Evolutionary conservation across 1,284 basidiomycete genomes (phyloP).

Genomic region (Vanrija sp.): DNA sequence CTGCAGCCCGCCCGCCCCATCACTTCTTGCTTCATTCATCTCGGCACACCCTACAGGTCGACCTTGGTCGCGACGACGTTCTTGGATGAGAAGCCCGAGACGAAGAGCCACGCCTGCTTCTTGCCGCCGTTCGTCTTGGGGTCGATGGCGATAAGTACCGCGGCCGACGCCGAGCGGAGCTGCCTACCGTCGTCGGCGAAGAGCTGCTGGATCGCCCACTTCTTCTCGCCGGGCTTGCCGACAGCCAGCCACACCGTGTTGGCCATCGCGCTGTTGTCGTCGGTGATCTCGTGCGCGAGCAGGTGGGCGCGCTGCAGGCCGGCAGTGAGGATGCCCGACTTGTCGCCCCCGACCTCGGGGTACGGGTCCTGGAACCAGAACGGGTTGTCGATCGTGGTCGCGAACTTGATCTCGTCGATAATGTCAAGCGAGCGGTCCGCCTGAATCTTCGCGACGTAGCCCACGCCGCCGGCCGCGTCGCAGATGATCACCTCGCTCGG

Average conservation of each 20-base stretch:
- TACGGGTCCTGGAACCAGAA: slow-evolving; percentile 28
- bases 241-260: slow-evolving; percentile 9
- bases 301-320: slow-evolving; percentile 19
- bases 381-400: slow-evolving; percentile 33
- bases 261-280: background rate
- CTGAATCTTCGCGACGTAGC: slow-evolving; percentile 6
- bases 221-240: slow-evolving; percentile 2
- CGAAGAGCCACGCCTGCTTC: slow-evolving; percentile 29
- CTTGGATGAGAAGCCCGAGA: slow-evolving; percentile 22
- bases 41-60: slow-evolving; percentile 11
- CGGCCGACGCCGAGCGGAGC: slow-evolving; percentile 19
- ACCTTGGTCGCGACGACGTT: slow-evolving; percentile 19
- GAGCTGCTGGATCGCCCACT: slow-evolving; percentile 7
- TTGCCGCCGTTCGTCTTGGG: slow-evolving; percentile 17
- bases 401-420: slow-evolving; percentile 2
- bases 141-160: slow-evolving; percentile 21
- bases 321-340: slow-evolving; percentile 23
- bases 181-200: slow-evolving; percentile 24
- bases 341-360: slow-evolving; percentile 13
- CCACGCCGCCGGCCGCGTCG: slow-evolving; percentile 27
- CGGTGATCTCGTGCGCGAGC: slow-evolving; percentile 3
- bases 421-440: slow-evolving; percentile 3
- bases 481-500: slow-evolving; percentile 19
- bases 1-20: too few relatives aligned
- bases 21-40: too few relatives aligned